phyloP scores from a whole-genome alignment of 2,329 filamentous ascomycete genomes.

The Waltergamsia citrina region DNA sequence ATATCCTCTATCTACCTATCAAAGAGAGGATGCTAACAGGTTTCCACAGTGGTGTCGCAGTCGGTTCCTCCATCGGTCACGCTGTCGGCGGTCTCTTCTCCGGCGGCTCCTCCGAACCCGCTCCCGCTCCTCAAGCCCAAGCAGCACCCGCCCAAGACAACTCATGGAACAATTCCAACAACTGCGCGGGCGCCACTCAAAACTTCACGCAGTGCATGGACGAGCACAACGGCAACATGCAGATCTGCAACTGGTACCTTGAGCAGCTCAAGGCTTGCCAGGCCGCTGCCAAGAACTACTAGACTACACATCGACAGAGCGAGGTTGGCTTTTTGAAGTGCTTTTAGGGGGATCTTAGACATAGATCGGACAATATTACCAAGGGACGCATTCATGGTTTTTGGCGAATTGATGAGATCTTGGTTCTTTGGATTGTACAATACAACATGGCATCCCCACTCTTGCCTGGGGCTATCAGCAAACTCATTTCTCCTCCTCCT shows the following conservation, averaged over 20 bases:
- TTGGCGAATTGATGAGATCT: constrained; percentile 3
- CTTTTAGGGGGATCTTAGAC: no score
- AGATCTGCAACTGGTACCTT: constrained; percentile 95
- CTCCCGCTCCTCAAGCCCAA: constrained; percentile 33
- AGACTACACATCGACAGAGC: constrained; percentile 14
- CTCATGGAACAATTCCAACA: constrained; percentile 44
- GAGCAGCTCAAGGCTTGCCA: constrained; percentile 94
- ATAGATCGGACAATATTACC: not conserved
- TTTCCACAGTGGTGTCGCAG: constrained; percentile 81
- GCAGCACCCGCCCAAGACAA: constrained; percentile 22
- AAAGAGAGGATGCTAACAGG: no score
- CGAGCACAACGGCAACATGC: constrained; percentile 86
- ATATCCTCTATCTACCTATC: no score
- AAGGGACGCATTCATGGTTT: not conserved
- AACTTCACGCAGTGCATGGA: constrained; percentile 95
- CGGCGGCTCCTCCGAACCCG: constrained; percentile 55
- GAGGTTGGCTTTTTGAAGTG: no score
- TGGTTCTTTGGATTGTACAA: constrained; percentile 11
- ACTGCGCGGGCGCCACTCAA: constrained; percentile 72
- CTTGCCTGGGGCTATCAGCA: constrained; percentile 6
- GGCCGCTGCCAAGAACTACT: constrained; percentile 64
- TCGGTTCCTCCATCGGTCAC: constrained; percentile 92
- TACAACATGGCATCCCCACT: constrained; percentile 14
- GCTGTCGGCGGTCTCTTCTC: constrained; percentile 84
- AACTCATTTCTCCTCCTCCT: constrained; percentile 33